phyloP scores from a whole-genome alignment of 495 filamentous ascomycete species.

The Aspergillus panamensis region DNA sequence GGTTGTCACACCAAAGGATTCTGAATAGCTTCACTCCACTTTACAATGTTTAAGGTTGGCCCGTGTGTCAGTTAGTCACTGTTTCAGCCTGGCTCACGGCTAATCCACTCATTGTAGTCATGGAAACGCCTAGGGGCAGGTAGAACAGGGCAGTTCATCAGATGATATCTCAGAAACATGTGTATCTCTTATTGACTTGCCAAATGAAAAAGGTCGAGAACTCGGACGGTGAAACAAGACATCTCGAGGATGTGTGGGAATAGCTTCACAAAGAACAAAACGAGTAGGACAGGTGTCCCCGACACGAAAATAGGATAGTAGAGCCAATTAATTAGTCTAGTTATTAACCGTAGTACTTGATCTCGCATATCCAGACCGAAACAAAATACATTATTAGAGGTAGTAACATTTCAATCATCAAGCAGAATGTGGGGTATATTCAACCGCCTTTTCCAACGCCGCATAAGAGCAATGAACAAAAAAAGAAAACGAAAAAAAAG shows the following conservation, averaged over 20 bases:
- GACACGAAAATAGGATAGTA: not conserved
- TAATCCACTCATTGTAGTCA: not conserved
- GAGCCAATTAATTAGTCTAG: not conserved
- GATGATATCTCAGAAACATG: too few species aligned
- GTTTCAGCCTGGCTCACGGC: not conserved
- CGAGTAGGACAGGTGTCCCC: not conserved
- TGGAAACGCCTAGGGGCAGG: too few species aligned
- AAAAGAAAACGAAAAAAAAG: not conserved
- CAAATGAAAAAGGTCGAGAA: not conserved
- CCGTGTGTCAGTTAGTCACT: not conserved
- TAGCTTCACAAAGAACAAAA: not conserved
- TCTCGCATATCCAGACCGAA: not conserved
- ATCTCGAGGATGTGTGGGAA: not conserved
- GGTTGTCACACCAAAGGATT: constrained; percentile 5
- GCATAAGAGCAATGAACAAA: not conserved
- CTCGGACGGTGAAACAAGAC: not conserved
- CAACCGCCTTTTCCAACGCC: not conserved
- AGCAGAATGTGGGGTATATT: not conserved
- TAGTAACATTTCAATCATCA: not conserved
- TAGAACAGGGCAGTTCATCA: too few species aligned
- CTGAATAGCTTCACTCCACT: not conserved
- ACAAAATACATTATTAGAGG: not conserved
- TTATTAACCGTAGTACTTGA: not conserved
- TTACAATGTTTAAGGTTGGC: not conserved
- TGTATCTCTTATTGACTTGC: not conserved